Evolutionary conservation across 371 early-diverging fungal species (phyloP).

Genomic region (Rhizopus delemar): DNA sequence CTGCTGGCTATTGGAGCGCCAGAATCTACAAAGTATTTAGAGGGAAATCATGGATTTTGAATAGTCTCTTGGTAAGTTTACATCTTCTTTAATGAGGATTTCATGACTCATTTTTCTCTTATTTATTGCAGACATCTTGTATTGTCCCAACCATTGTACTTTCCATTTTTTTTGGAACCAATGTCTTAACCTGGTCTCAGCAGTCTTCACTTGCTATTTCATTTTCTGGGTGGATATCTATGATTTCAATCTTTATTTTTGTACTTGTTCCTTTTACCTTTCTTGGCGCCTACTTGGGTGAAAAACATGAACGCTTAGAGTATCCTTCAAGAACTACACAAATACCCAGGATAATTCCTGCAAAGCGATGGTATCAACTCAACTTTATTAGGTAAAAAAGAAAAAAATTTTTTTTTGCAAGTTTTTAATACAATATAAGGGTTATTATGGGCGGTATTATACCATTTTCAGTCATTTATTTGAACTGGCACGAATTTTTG

Average conservation of each 20-base stretch:
- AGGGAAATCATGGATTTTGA: slow-evolving; percentile 49
- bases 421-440: slow-evolving; percentile 11
- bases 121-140: slow-evolving; percentile 29
- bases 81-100: not conserved
- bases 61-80: slow-evolving; percentile 39
- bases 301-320: slow-evolving; percentile 38
- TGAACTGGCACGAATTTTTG: slow-evolving; percentile 42
- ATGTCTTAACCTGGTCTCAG: slow-evolving; percentile 37
- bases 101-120: not conserved
- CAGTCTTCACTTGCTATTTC: slow-evolving; percentile 47
- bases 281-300: slow-evolving; percentile 43
- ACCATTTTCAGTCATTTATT: slow-evolving; percentile 46
- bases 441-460: slow-evolving; percentile 37
- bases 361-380: slow-evolving; percentile 44
- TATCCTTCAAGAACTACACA: slow-evolving; percentile 46
- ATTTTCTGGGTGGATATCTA: slow-evolving; percentile 35
- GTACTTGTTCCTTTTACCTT: slow-evolving; percentile 34
- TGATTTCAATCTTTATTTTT: slow-evolving; percentile 33
- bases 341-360: slow-evolving; percentile 46
- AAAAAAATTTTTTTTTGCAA: not conserved
- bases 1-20: slow-evolving; percentile 47
- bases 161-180: slow-evolving; percentile 21
- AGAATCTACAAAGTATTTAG: slow-evolving; percentile 48
- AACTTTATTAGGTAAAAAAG: slow-evolving; percentile 30
- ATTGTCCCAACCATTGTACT: slow-evolving; percentile 34